Percentiles rank a stretch among this genome's conserved stretches.
These are phyloP conservation scores for Eucalyptus pauciflora DNA, from an alignment of 345 rosid genomes.

Conservation along the genomic window DNA sequence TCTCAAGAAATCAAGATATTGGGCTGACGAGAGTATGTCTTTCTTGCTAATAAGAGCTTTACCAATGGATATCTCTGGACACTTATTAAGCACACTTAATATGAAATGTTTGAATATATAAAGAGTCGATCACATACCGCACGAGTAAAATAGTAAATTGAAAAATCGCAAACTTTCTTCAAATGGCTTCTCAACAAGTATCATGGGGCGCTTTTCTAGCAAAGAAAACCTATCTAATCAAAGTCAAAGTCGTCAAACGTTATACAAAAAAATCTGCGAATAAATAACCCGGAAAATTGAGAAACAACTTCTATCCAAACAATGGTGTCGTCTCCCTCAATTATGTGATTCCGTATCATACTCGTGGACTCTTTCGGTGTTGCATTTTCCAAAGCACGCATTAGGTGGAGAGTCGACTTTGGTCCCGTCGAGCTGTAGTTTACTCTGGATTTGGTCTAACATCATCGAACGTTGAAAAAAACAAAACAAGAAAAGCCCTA, in stretches of 20 bases:
- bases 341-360: neutral
- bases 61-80: rapidly evolving
- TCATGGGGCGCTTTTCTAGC: neutral
- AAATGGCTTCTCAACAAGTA: neutral
- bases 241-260: neutral
- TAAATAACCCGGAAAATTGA: neutral
- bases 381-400: neutral
- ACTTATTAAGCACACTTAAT: neutral
- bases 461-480: neutral
- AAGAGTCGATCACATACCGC: neutral
- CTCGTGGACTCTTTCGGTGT: neutral
- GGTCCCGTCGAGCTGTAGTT: neutral
- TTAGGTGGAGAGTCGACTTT: neutral
- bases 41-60: neutral
- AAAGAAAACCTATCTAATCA: neutral
- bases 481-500: neutral
- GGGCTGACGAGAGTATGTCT: neutral
- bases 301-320: neutral
- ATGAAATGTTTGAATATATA: neutral
- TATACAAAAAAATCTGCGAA: neutral
- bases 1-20: neutral
- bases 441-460: neutral
- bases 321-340: neutral
- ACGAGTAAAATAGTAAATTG: neutral
- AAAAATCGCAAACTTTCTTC: neutral